Percentiles rank a stretch among this genome's conserved stretches.
These are phyloP conservation scores for Ettlia oleoabundans DNA, from an alignment of 139 green algal species.

Conservation along the genomic window DNA sequence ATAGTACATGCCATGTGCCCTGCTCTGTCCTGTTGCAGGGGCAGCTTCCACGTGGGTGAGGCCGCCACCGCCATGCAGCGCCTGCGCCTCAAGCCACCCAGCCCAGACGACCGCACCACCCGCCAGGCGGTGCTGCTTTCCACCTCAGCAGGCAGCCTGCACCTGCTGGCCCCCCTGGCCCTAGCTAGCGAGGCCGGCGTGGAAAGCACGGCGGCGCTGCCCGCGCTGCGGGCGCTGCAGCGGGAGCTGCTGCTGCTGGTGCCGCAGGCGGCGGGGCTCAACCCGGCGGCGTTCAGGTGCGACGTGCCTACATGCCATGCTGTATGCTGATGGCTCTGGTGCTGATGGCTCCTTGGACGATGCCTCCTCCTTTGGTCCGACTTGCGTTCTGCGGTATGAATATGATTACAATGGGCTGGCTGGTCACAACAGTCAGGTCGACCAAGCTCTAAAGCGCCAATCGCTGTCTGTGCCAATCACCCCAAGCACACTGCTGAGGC, in stretches of 20 bases:
- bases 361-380: too few species aligned
- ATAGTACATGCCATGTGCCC: too few species aligned
- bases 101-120: not conserved
- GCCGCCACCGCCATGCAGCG: constrained; percentile 34
- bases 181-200: not conserved
- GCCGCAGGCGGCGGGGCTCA: constrained; percentile 72
- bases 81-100: constrained; percentile 10
- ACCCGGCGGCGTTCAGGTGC: constrained; percentile 75
- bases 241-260: constrained; percentile 49
- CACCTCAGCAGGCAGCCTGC: constrained; percentile 13
- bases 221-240: constrained; percentile 56
- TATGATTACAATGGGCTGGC: too few species aligned
- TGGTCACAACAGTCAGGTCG: too few species aligned
- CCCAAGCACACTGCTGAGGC: too few species aligned
- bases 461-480: too few species aligned
- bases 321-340: too few species aligned
- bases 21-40: constrained; percentile 30
- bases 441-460: too few species aligned
- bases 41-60: constrained; percentile 41
- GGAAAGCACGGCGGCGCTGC: constrained; percentile 26
- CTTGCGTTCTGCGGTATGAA: too few species aligned
- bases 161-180: constrained; percentile 21
- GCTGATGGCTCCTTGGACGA: too few species aligned
- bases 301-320: not conserved
- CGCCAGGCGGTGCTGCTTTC: constrained; percentile 43